phyloP scores from a whole-genome alignment of 306 rosid genomes.

The Gillenia trifoliata region DNA sequence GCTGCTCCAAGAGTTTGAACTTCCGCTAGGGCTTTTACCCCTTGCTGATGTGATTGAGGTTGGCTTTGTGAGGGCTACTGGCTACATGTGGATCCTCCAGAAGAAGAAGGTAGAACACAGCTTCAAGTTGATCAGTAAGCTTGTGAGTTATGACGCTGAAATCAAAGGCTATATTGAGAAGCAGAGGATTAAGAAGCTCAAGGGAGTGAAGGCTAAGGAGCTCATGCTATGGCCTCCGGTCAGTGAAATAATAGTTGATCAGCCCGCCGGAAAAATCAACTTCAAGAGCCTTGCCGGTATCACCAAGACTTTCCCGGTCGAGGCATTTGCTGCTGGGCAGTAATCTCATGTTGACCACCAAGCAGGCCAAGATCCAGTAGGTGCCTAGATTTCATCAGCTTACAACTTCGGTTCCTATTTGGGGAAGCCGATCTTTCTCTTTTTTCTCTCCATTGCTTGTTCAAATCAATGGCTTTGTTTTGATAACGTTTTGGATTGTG shows the following conservation, averaged over 20 bases:
- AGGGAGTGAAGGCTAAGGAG: constrained; percentile 91
- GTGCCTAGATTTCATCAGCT: constrained; percentile 4
- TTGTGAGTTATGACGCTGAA: constrained; percentile 68
- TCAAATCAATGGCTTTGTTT: not conserved
- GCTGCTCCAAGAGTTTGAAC: constrained; percentile 59
- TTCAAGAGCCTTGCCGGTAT: constrained; percentile 95
- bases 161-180: constrained; percentile 53
- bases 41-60: constrained; percentile 62
- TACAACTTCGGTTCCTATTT: not conserved
- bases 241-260: constrained; percentile 56
- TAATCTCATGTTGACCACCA: constrained; percentile 15
- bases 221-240: constrained; percentile 94
- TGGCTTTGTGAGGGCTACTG: constrained; percentile 58
- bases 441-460: not conserved
- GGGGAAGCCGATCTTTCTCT: not conserved
- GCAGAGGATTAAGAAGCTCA: constrained; percentile 68
- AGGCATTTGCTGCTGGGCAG: constrained; percentile 90
- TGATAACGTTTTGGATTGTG: not conserved
- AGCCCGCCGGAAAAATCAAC: constrained; percentile 58
- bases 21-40: constrained; percentile 78
- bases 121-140: constrained; percentile 66
- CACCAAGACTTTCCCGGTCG: constrained; percentile 81
- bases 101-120: constrained; percentile 80
- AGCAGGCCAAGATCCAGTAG: constrained; percentile 2
- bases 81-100: constrained; percentile 86